A percentile compares a stretch with the other conserved stretches of the same genome.
These are phyloP conservation scores for Cladobotryum protrusum DNA, from an alignment of 2,329 filamentous ascomycete genomes.

Conservation along the genomic window DNA sequence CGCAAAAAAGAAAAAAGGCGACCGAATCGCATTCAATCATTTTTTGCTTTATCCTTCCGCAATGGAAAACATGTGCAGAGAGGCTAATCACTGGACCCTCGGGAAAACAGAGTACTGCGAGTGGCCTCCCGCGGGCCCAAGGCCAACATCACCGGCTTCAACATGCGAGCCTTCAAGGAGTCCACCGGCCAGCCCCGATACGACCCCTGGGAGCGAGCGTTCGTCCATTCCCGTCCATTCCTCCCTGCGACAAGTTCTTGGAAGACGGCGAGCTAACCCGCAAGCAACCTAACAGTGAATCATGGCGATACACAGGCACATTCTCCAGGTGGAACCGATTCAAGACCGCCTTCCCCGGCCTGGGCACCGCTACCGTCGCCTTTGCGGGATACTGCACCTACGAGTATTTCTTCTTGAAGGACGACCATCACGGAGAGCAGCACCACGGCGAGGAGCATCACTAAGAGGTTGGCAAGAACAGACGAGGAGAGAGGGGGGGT, in stretches of 20 bases:
- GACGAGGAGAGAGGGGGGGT: conserved; percentile 15
- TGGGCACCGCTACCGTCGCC: conserved; percentile 87
- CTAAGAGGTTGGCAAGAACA: conserved; percentile 29
- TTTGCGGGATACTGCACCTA: conserved; percentile 86
- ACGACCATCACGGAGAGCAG: conserved; percentile 49
- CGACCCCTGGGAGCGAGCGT: conserved; percentile 63
- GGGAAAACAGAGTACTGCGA: conserved; percentile 38
- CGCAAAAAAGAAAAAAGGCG: not conserved
- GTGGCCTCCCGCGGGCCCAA: conserved; percentile 44
- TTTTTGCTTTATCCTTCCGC: too few relatives aligned
- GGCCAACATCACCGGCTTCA: conserved; percentile 87
- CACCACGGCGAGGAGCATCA: conserved; percentile 54
- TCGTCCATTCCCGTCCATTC: conserved; percentile 27
- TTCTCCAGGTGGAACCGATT: conserved; percentile 89
- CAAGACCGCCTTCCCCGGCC: conserved; percentile 76
- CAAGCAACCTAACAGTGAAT: conserved; percentile 56
- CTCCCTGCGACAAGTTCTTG: not conserved
- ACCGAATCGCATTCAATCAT: too few relatives aligned
- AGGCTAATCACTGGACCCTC: conserved; percentile 15
- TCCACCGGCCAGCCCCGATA: conserved; percentile 58
- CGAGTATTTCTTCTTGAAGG: conserved; percentile 79
- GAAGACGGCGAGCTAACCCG: not conserved
- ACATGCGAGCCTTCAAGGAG: conserved; percentile 71
- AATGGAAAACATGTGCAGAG: not conserved
- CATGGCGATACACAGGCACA: conserved; percentile 86